Evolutionary conservation across 2,329 filamentous ascomycete genomes (phyloP).

Genomic region (Trichoderma sp.): DNA sequence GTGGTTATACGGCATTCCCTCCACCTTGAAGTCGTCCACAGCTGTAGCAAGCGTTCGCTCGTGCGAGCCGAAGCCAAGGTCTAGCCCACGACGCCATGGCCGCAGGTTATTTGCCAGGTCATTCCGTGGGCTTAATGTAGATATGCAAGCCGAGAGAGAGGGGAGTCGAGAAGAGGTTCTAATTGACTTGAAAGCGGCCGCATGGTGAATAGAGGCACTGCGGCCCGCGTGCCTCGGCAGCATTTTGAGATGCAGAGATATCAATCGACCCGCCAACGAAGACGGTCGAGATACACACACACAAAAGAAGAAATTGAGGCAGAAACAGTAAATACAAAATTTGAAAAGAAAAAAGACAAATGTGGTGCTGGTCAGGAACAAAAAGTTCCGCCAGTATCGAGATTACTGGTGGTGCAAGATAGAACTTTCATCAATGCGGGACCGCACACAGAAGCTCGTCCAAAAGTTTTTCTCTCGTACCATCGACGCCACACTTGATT

Average conservation of each 20-base stretch:
- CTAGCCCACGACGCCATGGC: constrained; percentile 32
- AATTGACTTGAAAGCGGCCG: constrained; percentile 23
- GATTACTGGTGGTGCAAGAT: constrained; percentile 4
- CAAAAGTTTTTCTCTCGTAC: constrained; percentile 12
- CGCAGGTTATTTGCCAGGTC: constrained; percentile 31
- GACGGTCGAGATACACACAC: constrained; percentile 8
- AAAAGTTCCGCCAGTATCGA: constrained; percentile 13
- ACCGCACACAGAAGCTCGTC: constrained; percentile 2
- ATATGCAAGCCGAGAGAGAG: constrained; percentile 21
- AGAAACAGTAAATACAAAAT: not conserved
- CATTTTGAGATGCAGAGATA: constrained; percentile 30
- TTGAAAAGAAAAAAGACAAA: not conserved
- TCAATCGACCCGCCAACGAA: constrained; percentile 15
- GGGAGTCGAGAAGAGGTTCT: constrained; percentile 23
- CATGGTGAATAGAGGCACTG: constrained; percentile 29
- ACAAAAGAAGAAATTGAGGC: not conserved
- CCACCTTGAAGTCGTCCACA: constrained; percentile 39
- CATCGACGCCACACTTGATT: not conserved
- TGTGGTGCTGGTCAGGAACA: not conserved
- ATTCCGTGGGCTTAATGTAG: constrained; percentile 27
- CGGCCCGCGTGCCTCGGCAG: constrained; percentile 36
- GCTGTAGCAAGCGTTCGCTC: constrained; percentile 42
- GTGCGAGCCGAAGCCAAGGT: constrained; percentile 25
- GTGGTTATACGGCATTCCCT: constrained; percentile 29
- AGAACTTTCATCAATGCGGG: constrained; percentile 17